Conservation (phyloP, 1,139 yeast genomes). For the Yamadazyma triangularis region DNA sequence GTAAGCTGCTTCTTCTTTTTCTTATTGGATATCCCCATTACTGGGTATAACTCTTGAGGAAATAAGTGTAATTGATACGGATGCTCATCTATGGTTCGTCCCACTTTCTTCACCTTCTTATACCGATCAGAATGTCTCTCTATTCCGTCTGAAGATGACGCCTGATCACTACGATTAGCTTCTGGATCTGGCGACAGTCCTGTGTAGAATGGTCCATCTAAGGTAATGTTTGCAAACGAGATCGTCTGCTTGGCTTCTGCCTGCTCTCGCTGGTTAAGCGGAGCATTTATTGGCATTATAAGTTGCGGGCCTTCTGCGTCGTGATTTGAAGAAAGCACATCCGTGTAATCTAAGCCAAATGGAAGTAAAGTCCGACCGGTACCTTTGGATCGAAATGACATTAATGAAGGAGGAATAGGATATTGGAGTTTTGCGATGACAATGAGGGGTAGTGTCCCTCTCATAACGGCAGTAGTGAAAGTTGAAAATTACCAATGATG, state of each 20-base stretch:
- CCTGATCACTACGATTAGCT: slow-evolving; percentile 5
- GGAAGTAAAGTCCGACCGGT: slow-evolving; percentile 43
- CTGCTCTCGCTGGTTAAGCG: slow-evolving; percentile 51
- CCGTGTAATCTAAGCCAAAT: slow-evolving; percentile 66
- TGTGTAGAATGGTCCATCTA: slow-evolving; percentile 75
- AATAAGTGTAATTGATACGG: slow-evolving; percentile 71
- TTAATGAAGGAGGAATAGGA: no score
- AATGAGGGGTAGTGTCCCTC: neutral
- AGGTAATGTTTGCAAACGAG: slow-evolving; percentile 51
- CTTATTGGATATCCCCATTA: slow-evolving; percentile 63
- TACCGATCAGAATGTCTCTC: slow-evolving; percentile 73
- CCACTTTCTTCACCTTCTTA: slow-evolving; percentile 68
- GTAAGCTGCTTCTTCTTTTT: slow-evolving; percentile 47
- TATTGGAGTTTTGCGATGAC: no score
- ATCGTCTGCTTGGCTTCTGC: slow-evolving; percentile 62
- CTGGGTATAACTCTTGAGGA: slow-evolving; percentile 74
- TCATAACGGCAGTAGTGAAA: neutral
- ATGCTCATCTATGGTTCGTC: slow-evolving; percentile 76
- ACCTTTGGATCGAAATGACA: slow-evolving; percentile 23
- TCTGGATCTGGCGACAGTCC: slow-evolving; percentile 40
- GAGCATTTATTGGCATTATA: slow-evolving; percentile 65
- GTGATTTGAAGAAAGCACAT: slow-evolving; percentile 35
- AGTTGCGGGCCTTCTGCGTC: slow-evolving; percentile 34
- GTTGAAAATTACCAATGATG: no score
- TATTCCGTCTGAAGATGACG: slow-evolving; percentile 46